Base-by-base conservation (phyloP, 805 yeast species). In the Cyberlindnera subsufficiens region DNA sequence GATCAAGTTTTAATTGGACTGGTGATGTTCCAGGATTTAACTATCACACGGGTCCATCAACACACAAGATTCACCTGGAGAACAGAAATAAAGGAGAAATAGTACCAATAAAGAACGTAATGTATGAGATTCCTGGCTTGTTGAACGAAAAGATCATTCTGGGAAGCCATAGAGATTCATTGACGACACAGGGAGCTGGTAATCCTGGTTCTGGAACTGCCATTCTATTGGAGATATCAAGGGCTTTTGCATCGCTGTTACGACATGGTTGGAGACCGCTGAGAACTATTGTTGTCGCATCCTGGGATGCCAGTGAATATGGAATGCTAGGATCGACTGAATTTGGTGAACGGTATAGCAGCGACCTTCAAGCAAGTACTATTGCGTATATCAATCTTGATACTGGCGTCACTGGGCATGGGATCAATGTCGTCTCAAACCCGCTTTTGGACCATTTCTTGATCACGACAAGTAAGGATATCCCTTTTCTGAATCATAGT, bases 241-340 rank as follows among this genome's bases (percentile, higher is more conserved):
- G 82, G 38, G 78, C 78, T 0, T 63, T 77, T 33, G 66, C 73
- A 9, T 63, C 64, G 14, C 56, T 79, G 36, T 51, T 61, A 7
- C 59, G 66, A 36, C 56, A 63, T 6, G 84, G 83, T 1, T 86
- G 90, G 90, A 75, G 72, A 54, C 95, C 95, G 10, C 59, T 75
- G 39, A 68, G 93, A 54, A 77, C 89, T 0, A 80, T 87, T 19
- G 69, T 77, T 42, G 67, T 87, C 37, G 82, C 82, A 0, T 78
- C 86, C 25, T 87, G 89, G 89, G 95, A 87, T 61, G 95, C 86
- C 30, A 89, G 80, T 50, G 87, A 81, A 55, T 75, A 75, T 48
- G 91, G 85, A 0, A 64, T 79, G 42, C 50, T 86, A 27, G 96
- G 96, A 1, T 78, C 89, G 0, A 81, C 93, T 0, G 93, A 86